Base-by-base conservation (phyloP, 495 filamentous ascomycete genomes). In the Hypoxylon perforatum region DNA sequence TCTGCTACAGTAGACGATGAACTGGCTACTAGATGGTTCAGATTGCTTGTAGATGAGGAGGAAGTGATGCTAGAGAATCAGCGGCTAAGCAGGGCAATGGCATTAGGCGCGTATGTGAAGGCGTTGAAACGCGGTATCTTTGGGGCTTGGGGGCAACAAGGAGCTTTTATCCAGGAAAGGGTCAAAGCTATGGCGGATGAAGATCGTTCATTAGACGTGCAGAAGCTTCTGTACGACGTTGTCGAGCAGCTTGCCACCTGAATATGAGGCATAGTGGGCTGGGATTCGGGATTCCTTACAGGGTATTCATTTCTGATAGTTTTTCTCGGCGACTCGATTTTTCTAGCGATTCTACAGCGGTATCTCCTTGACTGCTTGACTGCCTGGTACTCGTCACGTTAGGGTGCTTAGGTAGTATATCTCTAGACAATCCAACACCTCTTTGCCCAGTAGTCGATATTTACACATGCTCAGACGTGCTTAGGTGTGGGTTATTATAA, bases 121-220 rank as follows among this genome's bases (percentile, higher is more conserved):
- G 58, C 78, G 9, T 73, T 65, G 57, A 75, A 72, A 54, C 70
- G 61, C 21, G 73, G 70, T 2, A 35, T 71, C 6, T 75, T 77
- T 57, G 75, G 75, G 10, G 17, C 23, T 35, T 1, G 42, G 30
- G n/a, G 56, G n/a, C n/a, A 50, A 6, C 69, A 72, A 52, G 63
- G 57, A 1, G 8, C 50, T 15, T 44, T 67, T 21, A 19, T 35
- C 12, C 52, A 54, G 19, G 60, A 70, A 46, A 58, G 75, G 44
- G 39, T 74, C 17, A 68, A 68, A 50, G 72, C 59, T 42, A 77
- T 77, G 51, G 45, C 72, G 46, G 61, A 50, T 12, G 70, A 65
- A 36, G 80, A 83, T 63, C 73, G 81, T 51, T 81, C 78, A 7
- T 52, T 75, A 39, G 81, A 82, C 19, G 80, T 83, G 15, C 78